Evolutionary conservation across 2,329 filamentous ascomycete species (phyloP).

Genomic region (Pseudocercospora musae): DNA sequence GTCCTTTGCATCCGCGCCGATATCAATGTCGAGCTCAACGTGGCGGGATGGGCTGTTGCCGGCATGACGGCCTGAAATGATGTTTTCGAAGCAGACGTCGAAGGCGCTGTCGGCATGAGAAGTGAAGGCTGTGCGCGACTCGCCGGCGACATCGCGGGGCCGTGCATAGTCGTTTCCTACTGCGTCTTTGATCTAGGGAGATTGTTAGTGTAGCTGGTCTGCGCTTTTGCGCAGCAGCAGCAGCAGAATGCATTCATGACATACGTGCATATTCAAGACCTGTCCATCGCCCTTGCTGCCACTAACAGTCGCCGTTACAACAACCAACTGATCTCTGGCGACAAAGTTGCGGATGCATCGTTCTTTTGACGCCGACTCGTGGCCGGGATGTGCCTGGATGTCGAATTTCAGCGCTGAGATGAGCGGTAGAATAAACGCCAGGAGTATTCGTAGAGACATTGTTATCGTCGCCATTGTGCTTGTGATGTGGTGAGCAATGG

Average conservation of each 20-base stretch:
- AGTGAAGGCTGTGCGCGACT: constrained; percentile 90
- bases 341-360: constrained; percentile 98
- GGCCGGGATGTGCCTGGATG: constrained; percentile 65
- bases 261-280: constrained; percentile 88
- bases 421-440: constrained; percentile 42
- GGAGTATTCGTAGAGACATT: constrained; percentile 35
- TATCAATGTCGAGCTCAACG: constrained; percentile 91
- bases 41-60: constrained; percentile 59
- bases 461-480: constrained; percentile 14
- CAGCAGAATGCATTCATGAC: constrained; percentile 33
- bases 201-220: neutral
- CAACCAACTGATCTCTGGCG: constrained; percentile 83
- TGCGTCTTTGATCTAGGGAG: constrained; percentile 78
- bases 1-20: constrained; percentile 94
- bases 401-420: constrained; percentile 85
- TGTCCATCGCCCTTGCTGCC: constrained; percentile 90
- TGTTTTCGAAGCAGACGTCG: constrained; percentile 94
- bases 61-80: constrained; percentile 53
- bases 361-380: constrained; percentile 64
- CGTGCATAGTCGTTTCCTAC: constrained; percentile 94
- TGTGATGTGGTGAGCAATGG: neutral
- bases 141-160: constrained; percentile 86
- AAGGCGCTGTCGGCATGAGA: constrained; percentile 88
- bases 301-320: constrained; percentile 84
- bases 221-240: neutral